These are phyloP conservation scores for Drechslerella dactyloides DNA, from an alignment of 2,329 filamentous ascomycete species.

Conservation along the genomic window DNA sequence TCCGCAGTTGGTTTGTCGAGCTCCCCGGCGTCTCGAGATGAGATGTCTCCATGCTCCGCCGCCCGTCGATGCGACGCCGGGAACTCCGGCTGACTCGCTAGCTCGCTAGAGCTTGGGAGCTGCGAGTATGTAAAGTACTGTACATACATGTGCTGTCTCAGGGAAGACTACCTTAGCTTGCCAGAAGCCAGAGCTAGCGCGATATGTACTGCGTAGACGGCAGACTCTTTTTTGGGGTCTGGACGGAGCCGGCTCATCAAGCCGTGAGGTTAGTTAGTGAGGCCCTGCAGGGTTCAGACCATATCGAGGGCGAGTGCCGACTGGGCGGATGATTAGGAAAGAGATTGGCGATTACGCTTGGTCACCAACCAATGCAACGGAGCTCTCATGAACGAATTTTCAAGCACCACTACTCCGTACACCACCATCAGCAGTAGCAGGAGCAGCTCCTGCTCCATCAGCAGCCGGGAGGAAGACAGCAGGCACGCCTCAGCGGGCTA, in stretches of 20 bases:
- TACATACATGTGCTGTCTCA: too few relatives aligned
- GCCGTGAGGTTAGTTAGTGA: constrained; percentile 2
- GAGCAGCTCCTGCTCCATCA: too few relatives aligned
- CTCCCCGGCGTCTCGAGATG: constrained; percentile 4
- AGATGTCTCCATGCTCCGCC: constrained; percentile 8
- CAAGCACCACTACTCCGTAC: background rate
- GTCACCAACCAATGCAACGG: constrained; percentile 14
- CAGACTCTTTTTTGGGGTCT: background rate
- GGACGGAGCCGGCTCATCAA: background rate
- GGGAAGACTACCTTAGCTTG: background rate
- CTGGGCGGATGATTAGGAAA: constrained; percentile 4
- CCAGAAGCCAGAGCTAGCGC: background rate
- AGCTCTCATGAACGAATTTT: constrained; percentile 52
- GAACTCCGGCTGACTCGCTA: background rate
- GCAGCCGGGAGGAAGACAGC: too few relatives aligned
- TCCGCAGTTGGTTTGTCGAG: background rate
- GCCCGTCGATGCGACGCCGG: constrained; percentile 5
- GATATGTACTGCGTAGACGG: too few relatives aligned
- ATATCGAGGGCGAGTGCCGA: background rate
- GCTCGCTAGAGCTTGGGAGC: too few relatives aligned
- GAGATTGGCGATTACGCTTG: constrained; percentile 16
- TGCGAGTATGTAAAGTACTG: too few relatives aligned
- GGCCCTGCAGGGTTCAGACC: constrained; percentile 2
- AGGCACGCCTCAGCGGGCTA: constrained; percentile 13
- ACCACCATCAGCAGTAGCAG: too few relatives aligned